Base-by-base conservation (phyloP, 805 yeast species). In the Cyberlindnera samutprakarnensis region DNA sequence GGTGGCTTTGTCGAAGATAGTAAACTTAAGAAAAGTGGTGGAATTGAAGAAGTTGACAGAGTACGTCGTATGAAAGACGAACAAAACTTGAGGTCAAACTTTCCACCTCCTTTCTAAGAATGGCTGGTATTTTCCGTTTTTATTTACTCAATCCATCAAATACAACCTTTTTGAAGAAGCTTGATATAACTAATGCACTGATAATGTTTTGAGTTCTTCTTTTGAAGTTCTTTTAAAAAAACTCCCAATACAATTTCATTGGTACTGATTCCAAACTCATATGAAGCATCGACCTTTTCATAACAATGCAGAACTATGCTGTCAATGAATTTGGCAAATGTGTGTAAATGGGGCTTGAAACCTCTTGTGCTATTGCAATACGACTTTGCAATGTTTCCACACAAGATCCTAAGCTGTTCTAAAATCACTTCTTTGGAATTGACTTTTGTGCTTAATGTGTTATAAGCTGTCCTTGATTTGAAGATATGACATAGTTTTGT, bases 11-110 rank as follows among this genome's bases (percentile, higher is more conserved):
- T 90, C 7, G 88, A 68, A 6, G 90, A 78, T 26, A 68, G 73
- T 18, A 81, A 70, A 49, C 64, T 90, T 36, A 84, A 83, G 49
- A 80, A 75, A 41, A 72, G 87, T 14, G 96, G 96, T 6, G 96
- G 97, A 1, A 70, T 87, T 14, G 94, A 83, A 39, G 96, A 86
- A 46, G 62, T 84, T 14, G 97, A 90, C 45, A 64, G 84, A 38
- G 43, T 66, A 30, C 65, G 96, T 37, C 66, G 64, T 43, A 59
- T 68, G 39, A 78, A 83, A 42, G 94, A 86, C 56, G 75, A 69
- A 33, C 78, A 78, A 43, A 82, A 82, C 46, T 59, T 86, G 38
- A 75, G 76, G 45, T 70, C 64, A 14, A 62, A 58, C 17, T 66
- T 67, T 42, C 62, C 59, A 8, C 51, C 54, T 5, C 32, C 33